phyloP scores from a whole-genome alignment of 352 stramenopile species.

The Globisporangium barbulae region DNA sequence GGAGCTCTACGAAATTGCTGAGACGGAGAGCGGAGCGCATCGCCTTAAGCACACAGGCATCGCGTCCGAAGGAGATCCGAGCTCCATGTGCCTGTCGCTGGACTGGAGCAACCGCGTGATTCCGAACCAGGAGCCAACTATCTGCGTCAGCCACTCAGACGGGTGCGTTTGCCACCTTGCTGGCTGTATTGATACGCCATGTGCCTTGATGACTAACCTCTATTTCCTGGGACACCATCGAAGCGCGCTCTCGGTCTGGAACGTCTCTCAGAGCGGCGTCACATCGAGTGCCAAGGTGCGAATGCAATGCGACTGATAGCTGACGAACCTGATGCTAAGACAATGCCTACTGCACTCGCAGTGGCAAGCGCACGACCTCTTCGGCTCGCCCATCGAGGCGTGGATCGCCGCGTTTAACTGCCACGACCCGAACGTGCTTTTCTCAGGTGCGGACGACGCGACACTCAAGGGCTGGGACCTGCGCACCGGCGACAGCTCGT shows the following conservation, averaged over 20 bases:
- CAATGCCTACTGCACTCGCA: slow-evolving; percentile 13
- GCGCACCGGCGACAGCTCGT: slow-evolving; percentile 20
- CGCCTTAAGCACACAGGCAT: slow-evolving; percentile 37
- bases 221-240: neutral
- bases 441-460: slow-evolving; percentile 79
- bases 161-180: slow-evolving; percentile 35
- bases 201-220: neutral
- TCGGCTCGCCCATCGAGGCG: slow-evolving; percentile 71
- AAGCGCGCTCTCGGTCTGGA: slow-evolving; percentile 15
- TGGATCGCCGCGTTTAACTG: slow-evolving; percentile 84
- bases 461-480: slow-evolving; percentile 79
- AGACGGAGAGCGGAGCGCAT: slow-evolving; percentile 2
- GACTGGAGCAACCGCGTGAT: slow-evolving; percentile 82
- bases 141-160: slow-evolving; percentile 83
- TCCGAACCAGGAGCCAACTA: slow-evolving; percentile 36
- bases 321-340: slow-evolving; percentile 2
- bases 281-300: slow-evolving; percentile 13
- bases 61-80: slow-evolving; percentile 26
- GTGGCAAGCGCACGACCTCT: slow-evolving; percentile 77
- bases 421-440: slow-evolving; percentile 71
- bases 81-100: slow-evolving; percentile 79
- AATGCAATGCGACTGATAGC: neutral
- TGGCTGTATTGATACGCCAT: too few relatives aligned
- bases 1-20: slow-evolving; percentile 54
- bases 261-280: slow-evolving; percentile 15